Percentiles rank a stretch among this genome's conserved stretches.
Evolutionary conservation across 1,139 yeast genomes (phyloP).

Genomic region (Suhomyces terraborum): DNA sequence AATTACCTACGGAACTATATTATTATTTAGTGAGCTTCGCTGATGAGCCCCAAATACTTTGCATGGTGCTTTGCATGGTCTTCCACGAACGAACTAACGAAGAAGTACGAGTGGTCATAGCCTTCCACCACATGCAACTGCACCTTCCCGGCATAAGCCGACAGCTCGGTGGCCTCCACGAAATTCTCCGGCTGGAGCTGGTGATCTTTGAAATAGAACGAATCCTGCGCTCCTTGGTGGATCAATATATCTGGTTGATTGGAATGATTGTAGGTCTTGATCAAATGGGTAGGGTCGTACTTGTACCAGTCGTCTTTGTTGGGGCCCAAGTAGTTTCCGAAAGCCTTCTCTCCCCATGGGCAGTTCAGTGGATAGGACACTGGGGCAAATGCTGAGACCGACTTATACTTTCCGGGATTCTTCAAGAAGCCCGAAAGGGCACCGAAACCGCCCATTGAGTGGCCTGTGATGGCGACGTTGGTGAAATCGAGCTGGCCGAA

Average conservation of each 20-base stretch:
- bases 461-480: constrained; percentile 80
- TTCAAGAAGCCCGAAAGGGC: constrained; percentile 77
- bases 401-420: constrained; percentile 72
- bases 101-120: constrained; percentile 85
- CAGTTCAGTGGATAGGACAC: constrained; percentile 74
- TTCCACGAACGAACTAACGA: constrained; percentile 76
- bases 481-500: constrained; percentile 56
- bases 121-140: constrained; percentile 71
- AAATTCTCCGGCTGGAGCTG: constrained; percentile 82
- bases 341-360: constrained; percentile 86
- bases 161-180: constrained; percentile 59
- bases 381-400: constrained; percentile 92
- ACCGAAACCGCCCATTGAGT: constrained; percentile 98
- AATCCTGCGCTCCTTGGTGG: constrained; percentile 81
- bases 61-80: constrained; percentile 91
- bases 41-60: constrained; percentile 73
- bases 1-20: no score
- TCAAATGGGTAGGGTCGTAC: constrained; percentile 80
- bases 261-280: constrained; percentile 56
- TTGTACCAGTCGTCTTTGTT: constrained; percentile 61
- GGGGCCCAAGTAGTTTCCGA: constrained; percentile 71
- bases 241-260: constrained; percentile 64
- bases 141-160: constrained; percentile 62
- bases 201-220: constrained; percentile 65
- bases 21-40: no score